Evolutionary conservation across 257 asterid species (phyloP).

Genomic region (Salvia miltiorrhiza): DNA sequence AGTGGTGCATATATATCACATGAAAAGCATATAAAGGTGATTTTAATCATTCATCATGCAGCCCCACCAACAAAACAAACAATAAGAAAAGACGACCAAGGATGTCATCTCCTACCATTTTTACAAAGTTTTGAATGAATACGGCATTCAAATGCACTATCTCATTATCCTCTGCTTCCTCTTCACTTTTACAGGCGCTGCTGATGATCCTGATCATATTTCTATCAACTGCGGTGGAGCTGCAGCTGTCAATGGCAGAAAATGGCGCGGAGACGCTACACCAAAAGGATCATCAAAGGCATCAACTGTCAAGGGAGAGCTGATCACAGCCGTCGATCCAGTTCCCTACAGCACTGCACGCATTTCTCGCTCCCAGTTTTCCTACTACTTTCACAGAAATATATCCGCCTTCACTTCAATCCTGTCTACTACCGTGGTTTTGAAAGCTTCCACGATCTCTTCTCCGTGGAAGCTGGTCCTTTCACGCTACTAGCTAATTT

Average conservation of each 20-base stretch:
- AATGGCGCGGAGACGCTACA: conserved; percentile 28
- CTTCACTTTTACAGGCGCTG: background rate
- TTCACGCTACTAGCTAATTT: conserved; percentile 42
- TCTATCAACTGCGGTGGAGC: conserved; percentile 39
- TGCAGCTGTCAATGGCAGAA: conserved; percentile 29
- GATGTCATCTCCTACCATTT: background rate
- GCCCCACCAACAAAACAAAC: no score
- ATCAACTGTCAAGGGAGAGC: conserved; percentile 3
- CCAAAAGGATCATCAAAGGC: conserved; percentile 21
- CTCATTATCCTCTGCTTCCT: conserved; percentile 6
- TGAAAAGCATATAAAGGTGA: no score
- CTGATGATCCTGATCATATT: background rate
- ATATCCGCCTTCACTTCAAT: conserved; percentile 46
- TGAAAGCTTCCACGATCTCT: conserved; percentile 18
- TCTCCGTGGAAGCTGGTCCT: conserved; percentile 42
- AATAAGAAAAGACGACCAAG: no score
- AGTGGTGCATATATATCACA: no score
- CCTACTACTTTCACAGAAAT: conserved; percentile 40
- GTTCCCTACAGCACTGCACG: conserved; percentile 43
- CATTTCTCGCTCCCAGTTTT: conserved; percentile 33
- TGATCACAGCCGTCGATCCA: conserved; percentile 6
- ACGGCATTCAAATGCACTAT: conserved; percentile 3
- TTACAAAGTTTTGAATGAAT: background rate
- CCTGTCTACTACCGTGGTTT: conserved; percentile 28
- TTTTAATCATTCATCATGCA: no score